phyloP scores from a whole-genome alignment of 495 filamentous ascomycete species.

The Neurospora sp. region DNA sequence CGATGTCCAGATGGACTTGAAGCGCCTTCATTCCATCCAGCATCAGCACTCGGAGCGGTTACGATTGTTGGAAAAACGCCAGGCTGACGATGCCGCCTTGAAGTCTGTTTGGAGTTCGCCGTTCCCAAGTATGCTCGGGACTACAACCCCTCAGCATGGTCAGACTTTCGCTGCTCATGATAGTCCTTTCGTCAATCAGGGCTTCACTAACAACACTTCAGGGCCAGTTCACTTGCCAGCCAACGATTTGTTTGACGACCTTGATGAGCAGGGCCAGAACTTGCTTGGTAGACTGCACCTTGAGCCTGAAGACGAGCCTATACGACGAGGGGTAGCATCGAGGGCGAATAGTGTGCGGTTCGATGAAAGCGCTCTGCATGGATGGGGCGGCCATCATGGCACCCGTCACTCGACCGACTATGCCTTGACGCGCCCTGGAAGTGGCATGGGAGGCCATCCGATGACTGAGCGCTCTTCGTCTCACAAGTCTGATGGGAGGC shows the following conservation, averaged over 20 bases:
- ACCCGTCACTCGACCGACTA: constrained; percentile 66
- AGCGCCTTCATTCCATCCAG: constrained; percentile 68
- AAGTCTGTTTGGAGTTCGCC: constrained; percentile 87
- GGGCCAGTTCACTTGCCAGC: constrained; percentile 64
- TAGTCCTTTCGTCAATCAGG: constrained; percentile 1
- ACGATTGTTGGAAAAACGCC: constrained; percentile 66
- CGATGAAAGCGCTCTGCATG: constrained; percentile 89
- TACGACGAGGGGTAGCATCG: constrained; percentile 70
- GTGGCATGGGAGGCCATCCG: constrained; percentile 44
- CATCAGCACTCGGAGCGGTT: constrained; percentile 74
- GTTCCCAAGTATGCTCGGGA: constrained; percentile 66
- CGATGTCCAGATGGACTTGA: constrained; percentile 79
- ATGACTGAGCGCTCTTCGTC: constrained; percentile 84
- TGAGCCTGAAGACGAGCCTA: constrained; percentile 71
- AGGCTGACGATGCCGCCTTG: constrained; percentile 68
- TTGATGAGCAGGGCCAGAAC: constrained; percentile 67
- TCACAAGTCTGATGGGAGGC: constrained; percentile 92
- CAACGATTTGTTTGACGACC: constrained; percentile 56
- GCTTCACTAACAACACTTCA: constrained; percentile 29
- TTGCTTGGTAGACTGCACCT: constrained; percentile 67
- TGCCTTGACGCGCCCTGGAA: constrained; percentile 65
- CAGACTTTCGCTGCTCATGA: constrained; percentile 15
- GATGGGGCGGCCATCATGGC: constrained; percentile 71
- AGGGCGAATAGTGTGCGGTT: constrained; percentile 98
- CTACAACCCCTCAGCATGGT: constrained; percentile 71